Base-by-base conservation (phyloP, 129 eudicot genomes). In the Flaveria robusta region DNA sequence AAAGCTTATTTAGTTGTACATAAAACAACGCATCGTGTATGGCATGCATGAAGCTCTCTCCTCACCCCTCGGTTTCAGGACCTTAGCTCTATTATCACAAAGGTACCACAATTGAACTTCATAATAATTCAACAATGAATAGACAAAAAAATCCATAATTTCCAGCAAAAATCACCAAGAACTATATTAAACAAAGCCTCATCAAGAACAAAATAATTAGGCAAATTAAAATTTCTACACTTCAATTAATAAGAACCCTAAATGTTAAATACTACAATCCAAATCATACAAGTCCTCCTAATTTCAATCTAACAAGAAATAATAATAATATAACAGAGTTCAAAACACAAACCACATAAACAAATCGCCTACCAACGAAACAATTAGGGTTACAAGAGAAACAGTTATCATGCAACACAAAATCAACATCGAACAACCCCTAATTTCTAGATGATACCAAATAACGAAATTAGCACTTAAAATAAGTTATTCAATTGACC, bases 401-500 rank as follows among this genome's bases (percentile, higher is more conserved):
- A 62, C 70, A n/a, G 24, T 27, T 46, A 29, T 20, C 22, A 59
- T 23, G 18, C 37, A 63, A 70, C 64, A 22, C 31, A 41, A 56
- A 68, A 72, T 12, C 69, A 19, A 54, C 18, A 59, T 31, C 71
- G 18, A 29, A 27, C 56, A 56, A 47, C 27, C 67, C n/a, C 63
- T 34, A 18, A 43, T 49, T n/a, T 19, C 39, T 3, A 39, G 6
- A 9, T 2, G 43, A 31, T 9, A 34, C 49, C 22, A 27, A 7
- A 8, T 5, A 70, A 69, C 1, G 23, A 9, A 77, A 27, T 16
- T 43, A 12, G n/a, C 63, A 58, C 12, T 16, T 7, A 47, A 18
- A n/a, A 20, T 5, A 5, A 26, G 24, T 20, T 23, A 4, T 26
- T 1, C 10, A 77, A 31, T 7, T 75, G 81, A 94, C 98, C 99